Evolutionary conservation across 345 rosid species (phyloP).

Genomic region (Alliaria petiolata): DNA sequence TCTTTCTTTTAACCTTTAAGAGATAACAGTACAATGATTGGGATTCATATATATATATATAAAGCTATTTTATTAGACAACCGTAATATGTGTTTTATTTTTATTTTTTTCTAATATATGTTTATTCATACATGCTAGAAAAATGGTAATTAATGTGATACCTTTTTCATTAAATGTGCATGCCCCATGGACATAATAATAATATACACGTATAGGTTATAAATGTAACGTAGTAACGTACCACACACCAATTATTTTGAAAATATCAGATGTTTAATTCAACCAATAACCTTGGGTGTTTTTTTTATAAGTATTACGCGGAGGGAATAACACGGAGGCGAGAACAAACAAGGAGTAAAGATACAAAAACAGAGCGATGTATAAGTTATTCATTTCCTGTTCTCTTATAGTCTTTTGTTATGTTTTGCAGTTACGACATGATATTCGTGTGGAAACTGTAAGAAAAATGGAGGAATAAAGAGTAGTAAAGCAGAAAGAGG

Average conservation of each 20-base stretch:
- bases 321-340: neutral
- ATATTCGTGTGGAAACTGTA: conserved; percentile 13
- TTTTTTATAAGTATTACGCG: too few relatives aligned
- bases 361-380: neutral
- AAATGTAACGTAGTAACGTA: too few relatives aligned
- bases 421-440: neutral
- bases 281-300: too few relatives aligned
- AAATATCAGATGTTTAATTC: too few relatives aligned
- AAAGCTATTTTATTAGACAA: neutral
- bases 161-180: too few relatives aligned
- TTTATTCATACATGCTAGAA: too few relatives aligned
- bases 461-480: neutral
- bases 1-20: neutral
- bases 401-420: neutral
- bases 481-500: neutral
- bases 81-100: neutral
- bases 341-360: conserved; percentile 8
- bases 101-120: neutral
- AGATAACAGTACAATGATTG: conserved; percentile 3
- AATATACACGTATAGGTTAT: too few relatives aligned
- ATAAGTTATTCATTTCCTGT: neutral
- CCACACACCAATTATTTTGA: too few relatives aligned
- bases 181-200: too few relatives aligned
- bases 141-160: too few relatives aligned
- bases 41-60: neutral